Base-by-base conservation (phyloP, 768 basidiomycete genomes). In the Clathrus columnatus region DNA sequence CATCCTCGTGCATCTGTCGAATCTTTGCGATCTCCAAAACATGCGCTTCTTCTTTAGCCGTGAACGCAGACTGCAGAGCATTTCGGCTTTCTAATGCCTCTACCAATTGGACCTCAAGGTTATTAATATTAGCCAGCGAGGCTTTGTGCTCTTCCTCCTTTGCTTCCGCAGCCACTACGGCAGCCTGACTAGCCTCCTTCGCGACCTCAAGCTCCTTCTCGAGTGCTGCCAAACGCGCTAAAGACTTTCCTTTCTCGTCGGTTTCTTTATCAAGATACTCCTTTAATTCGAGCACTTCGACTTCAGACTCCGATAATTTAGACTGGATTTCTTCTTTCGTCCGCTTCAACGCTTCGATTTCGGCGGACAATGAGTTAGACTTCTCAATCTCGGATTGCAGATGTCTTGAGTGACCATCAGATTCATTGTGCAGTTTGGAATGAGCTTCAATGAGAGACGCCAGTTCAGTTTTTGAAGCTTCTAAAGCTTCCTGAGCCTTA, bases 301-400 rank as follows among this genome's bases (percentile, higher is more conserved):
- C 71, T 70, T 92, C 90, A 23, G 90, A 73, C 62, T 92, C 89
- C 0, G 86, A 87, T 4, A 91, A 71, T 67, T 83, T 88, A 63
- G 70, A 73, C 7, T 82, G 78, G 42, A 71, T 81, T 56, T 89
- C 87, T 62, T 85, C 86, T 62, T 81, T 84, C 68, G 87, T 84
- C 36, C 44, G 24, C 65, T 79, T 81, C 58, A 89, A 71, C 28
- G 69, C 70, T 4, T 65, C 67, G 11, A 88, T 58, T 62, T 84
- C 79, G 2, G 72, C 60, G 50, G 74, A 69, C 20, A 87, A 73
- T 6, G 65, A 62, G 21, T 74, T 72, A 1, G 65, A 67, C 47
- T 71, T 71, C 4, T 74, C 68, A 11, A 70, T 72, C 57, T 77
- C 77, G 26, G 68, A 64, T 59, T 82, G 77, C 14, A 80, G 69